Conservation (phyloP, 1,284 basidiomycete species). For the Acaromyces ingoldii region DNA sequence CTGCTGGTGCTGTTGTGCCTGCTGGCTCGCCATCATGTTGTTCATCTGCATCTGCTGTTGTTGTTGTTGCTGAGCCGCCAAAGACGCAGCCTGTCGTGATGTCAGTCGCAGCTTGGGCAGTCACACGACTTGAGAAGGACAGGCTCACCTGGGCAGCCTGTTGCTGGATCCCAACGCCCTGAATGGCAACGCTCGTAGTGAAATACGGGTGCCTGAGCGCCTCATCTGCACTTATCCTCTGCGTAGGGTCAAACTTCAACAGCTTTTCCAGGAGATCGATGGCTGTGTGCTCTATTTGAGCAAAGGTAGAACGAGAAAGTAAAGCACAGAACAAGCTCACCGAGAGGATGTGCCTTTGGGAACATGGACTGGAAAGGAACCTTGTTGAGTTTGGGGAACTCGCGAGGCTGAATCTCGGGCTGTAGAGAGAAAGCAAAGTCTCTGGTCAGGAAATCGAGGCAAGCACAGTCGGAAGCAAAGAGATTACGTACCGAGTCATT, state of each 20-base stretch:
- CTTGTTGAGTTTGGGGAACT: conserved; percentile 84
- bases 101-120: too few relatives aligned
- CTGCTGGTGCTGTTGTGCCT: not conserved
- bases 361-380: conserved; percentile 83
- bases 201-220: conserved; percentile 93
- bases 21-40: too few relatives aligned
- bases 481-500: conserved; percentile 72
- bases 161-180: not conserved
- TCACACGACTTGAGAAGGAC: too few relatives aligned
- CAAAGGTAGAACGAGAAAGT: conserved; percentile 7
- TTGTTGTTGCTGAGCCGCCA: too few relatives aligned
- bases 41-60: too few relatives aligned
- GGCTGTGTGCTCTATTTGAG: too few relatives aligned
- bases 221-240: conserved; percentile 85
- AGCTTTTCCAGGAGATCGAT: conserved; percentile 91
- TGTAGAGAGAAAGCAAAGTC: conserved; percentile 47
- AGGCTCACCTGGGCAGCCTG: conserved; percentile 1
- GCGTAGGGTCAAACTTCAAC: conserved; percentile 90
- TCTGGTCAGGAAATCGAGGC: not conserved
- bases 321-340: conserved; percentile 6
- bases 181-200: conserved; percentile 52
- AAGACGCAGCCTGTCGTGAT: too few relatives aligned
- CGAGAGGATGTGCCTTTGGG: conserved; percentile 81
- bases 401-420: conserved; percentile 85
- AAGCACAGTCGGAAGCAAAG: too few relatives aligned